Percentiles rank a stretch among this genome's conserved stretches.
phyloP scores from a whole-genome alignment of 768 basidiomycete genomes.

The Mycena venus region DNA sequence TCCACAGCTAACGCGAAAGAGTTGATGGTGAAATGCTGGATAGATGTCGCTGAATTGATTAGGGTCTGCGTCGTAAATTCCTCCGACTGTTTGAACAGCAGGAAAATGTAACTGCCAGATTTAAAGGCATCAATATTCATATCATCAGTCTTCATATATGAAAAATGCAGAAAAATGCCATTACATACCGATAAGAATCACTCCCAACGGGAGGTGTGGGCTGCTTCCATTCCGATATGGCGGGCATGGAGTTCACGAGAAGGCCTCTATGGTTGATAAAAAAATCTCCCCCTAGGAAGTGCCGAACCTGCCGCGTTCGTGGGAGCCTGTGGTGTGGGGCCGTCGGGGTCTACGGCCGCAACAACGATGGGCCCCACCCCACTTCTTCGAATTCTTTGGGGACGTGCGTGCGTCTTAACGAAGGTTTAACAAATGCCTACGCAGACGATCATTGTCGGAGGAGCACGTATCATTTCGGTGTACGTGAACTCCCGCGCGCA shows the following conservation, averaged over 20 bases:
- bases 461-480: slow-evolving; percentile 5
- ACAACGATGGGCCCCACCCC: slow-evolving; percentile 60
- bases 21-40: slow-evolving; percentile 57
- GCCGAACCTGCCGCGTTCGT: slow-evolving; percentile 58
- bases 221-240: slow-evolving; percentile 53
- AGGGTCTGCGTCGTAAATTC: slow-evolving; percentile 56
- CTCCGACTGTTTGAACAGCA: slow-evolving; percentile 59
- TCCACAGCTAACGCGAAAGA: slow-evolving; percentile 54
- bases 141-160: background rate
- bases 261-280: slow-evolving; percentile 19
- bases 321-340: slow-evolving; percentile 61
- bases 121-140: too few relatives aligned
- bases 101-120: slow-evolving; percentile 59
- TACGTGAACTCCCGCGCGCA: slow-evolving; percentile 39
- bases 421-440: too few relatives aligned
- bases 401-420: slow-evolving; percentile 48
- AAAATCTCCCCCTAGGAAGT: slow-evolving; percentile 62
- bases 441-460: background rate
- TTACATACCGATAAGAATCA: slow-evolving; percentile 55
- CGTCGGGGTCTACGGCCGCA: slow-evolving; percentile 62
- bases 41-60: slow-evolving; percentile 50
- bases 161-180: background rate
- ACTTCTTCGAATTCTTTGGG: slow-evolving; percentile 44
- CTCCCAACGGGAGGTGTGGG: slow-evolving; percentile 58
- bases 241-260: slow-evolving; percentile 55